Evolutionary conservation across 2,329 filamentous ascomycete genomes (phyloP), one percentile per base, ranked within the genome.

Genomic region (Venturia carpophila): DNA sequence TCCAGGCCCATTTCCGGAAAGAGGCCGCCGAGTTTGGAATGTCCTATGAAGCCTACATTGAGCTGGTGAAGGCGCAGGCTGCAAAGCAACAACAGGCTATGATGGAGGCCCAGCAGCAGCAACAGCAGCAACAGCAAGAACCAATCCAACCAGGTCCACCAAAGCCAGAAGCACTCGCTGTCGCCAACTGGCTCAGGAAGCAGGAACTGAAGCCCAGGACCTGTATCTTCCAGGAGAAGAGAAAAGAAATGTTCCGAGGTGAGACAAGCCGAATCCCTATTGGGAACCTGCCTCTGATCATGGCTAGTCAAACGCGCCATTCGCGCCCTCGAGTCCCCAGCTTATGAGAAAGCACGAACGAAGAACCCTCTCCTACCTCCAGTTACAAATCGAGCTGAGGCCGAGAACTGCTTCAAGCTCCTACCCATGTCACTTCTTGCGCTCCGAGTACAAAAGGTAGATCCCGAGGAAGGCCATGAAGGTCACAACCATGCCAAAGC

Each of bases 181-280:
- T 99, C 64, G 95, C 94, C 69, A 88, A 91, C 72, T 99, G 96
- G 78, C 79, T 99, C 67, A 87, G 87, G 70, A 77, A 83, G 66
- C 92, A 97, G 78, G 85, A 94, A 67, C 79, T 99, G 69, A 99
- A 99, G 83, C 83, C 85, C 21, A 84, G 94, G 68, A 97, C 92
- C 21, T 93, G 90, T 75, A 95, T 99, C 69, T 84, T 97, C 69
- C 92, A 97, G 69, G 94, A 94, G 71, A 92, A 97, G 82, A 86
- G 94, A 72, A 97, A 96, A 79, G 93, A 99, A 69, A 95, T 99
- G 90, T 97, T 99, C 78, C 89, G 88, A 83, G 92, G 91, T 93
- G 80, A 24, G 43, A 27, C 49, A 15, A 24, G 21, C 17, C 19
- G 41, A 24, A 27, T 45, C 41, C n/a, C 19, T 39, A 7, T 9